Conservation (phyloP, 768 basidiomycete genomes). For the Serendipita vermifera region DNA sequence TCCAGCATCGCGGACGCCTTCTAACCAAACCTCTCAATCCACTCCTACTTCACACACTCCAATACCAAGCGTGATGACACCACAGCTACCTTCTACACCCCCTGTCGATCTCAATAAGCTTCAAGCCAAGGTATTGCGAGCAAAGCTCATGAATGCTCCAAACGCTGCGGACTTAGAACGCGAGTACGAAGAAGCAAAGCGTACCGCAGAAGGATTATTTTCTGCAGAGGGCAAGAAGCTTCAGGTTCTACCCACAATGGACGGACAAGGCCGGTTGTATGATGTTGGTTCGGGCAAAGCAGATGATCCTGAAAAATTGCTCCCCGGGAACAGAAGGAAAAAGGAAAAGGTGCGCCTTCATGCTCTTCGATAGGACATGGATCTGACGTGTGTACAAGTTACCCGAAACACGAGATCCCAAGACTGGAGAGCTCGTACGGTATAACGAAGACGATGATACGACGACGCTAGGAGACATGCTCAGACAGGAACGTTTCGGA, state of each 20-base stretch:
- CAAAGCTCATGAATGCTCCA: conserved; percentile 72
- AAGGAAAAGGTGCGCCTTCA: conserved; percentile 45
- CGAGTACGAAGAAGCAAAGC: conserved; percentile 63
- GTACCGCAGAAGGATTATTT: conserved; percentile 31
- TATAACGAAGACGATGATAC: conserved; percentile 86
- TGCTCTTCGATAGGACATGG: neutral
- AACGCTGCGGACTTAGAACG: conserved; percentile 66
- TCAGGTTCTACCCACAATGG: conserved; percentile 80
- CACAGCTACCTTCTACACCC: conserved; percentile 29
- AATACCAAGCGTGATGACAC: conserved; percentile 84
- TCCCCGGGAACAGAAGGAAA: conserved; percentile 65
- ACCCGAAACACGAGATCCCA: conserved; percentile 79
- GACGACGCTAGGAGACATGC: conserved; percentile 61
- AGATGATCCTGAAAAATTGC: conserved; percentile 33
- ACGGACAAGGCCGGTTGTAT: conserved; percentile 72
- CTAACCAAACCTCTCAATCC: conserved; percentile 23
- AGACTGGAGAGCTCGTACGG: conserved; percentile 79
- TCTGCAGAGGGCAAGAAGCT: conserved; percentile 35
- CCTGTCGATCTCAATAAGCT: conserved; percentile 64
- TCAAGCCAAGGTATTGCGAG: conserved; percentile 85
- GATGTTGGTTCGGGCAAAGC: conserved; percentile 70
- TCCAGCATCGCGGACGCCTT: conserved; percentile 32
- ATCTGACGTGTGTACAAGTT: conserved; percentile 11
- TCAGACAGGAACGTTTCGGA: conserved; percentile 83
- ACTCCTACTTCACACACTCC: conserved; percentile 47